Percentiles rank a stretch among this genome's conserved stretches.
Evolutionary conservation across 208 protist species (phyloP).

Genomic region (Endotrypanum monterogeii): DNA sequence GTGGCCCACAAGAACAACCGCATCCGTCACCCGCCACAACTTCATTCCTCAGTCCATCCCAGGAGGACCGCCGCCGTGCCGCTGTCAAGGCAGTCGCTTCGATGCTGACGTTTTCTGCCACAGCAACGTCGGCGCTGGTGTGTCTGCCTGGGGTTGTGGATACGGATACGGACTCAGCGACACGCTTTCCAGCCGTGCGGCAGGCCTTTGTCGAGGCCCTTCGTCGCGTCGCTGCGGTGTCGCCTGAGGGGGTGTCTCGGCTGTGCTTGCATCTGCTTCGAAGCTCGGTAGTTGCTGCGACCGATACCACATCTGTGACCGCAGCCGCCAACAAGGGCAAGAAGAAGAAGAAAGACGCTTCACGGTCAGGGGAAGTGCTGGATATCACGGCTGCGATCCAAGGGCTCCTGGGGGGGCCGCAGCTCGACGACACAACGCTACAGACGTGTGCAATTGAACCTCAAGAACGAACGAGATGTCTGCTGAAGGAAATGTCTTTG

Average conservation of each 20-base stretch:
- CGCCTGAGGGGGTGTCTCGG: conserved; percentile 19
- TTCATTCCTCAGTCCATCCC: conserved; percentile 17
- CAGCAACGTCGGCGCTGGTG: conserved; percentile 9
- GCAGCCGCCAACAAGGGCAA: conserved; percentile 2
- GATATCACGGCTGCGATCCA: conserved; percentile 9
- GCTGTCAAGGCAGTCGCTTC: conserved; percentile 35
- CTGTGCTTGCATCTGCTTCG: conserved; percentile 21
- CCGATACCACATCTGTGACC: not conserved
- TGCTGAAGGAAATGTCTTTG: conserved; percentile 18
- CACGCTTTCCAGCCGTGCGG: conserved; percentile 20
- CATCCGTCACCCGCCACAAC: not conserved
- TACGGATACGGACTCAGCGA: conserved; percentile 7
- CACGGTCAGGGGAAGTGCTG: not conserved
- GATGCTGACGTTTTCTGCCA: conserved; percentile 28
- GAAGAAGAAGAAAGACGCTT: not conserved
- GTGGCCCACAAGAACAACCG: conserved; percentile 3
- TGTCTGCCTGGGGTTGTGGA: not conserved
- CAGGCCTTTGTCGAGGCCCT: conserved; percentile 9
- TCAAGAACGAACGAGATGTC: conserved; percentile 10
- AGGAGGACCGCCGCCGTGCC: conserved; percentile 25
- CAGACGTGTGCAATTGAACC: conserved; percentile 17
- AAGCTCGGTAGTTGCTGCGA: not conserved
- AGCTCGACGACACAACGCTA: conserved; percentile 24
- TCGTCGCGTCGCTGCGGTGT: conserved; percentile 6
- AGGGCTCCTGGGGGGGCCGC: conserved; percentile 12